These are phyloP conservation scores for Monosporascus sp. DNA, from an alignment of 2,329 filamentous ascomycete species.

Conservation along the genomic window DNA sequence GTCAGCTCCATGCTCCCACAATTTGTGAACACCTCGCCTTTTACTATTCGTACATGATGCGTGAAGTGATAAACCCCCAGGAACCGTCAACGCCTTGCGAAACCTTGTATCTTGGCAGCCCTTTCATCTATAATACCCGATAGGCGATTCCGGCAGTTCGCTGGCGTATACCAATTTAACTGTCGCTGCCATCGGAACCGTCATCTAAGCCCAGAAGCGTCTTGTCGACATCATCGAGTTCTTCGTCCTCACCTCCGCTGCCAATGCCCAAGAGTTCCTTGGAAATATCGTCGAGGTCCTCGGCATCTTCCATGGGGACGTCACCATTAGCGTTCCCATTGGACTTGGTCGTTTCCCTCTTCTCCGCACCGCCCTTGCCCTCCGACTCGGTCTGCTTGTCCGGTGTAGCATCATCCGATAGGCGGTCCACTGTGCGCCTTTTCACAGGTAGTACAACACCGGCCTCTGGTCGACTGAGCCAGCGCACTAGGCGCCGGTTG, in stretches of 20 bases:
- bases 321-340: constrained; percentile 38
- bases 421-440: constrained; percentile 23
- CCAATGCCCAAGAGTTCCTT: constrained; percentile 45
- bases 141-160: too few relatives aligned
- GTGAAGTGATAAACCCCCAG: too few relatives aligned
- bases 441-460: constrained; percentile 45
- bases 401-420: constrained; percentile 17
- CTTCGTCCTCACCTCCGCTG: constrained; percentile 43
- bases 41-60: too few relatives aligned
- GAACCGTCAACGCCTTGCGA: background rate
- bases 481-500: constrained; percentile 62
- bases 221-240: constrained; percentile 27
- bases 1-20: too few relatives aligned
- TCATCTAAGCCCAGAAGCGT: constrained; percentile 26
- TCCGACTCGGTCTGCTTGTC: constrained; percentile 22
- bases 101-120: background rate
- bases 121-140: background rate
- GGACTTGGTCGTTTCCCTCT: constrained; percentile 21
- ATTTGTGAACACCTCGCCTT: too few relatives aligned
- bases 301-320: constrained; percentile 39
- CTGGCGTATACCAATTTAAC: constrained; percentile 8
- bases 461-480: constrained; percentile 48
- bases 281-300: constrained; percentile 51
- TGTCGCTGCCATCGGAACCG: constrained; percentile 24
- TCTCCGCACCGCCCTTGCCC: constrained; percentile 25